phyloP scores from a whole-genome alignment of 2,329 filamentous ascomycete species.

The Alternaria alternata region DNA sequence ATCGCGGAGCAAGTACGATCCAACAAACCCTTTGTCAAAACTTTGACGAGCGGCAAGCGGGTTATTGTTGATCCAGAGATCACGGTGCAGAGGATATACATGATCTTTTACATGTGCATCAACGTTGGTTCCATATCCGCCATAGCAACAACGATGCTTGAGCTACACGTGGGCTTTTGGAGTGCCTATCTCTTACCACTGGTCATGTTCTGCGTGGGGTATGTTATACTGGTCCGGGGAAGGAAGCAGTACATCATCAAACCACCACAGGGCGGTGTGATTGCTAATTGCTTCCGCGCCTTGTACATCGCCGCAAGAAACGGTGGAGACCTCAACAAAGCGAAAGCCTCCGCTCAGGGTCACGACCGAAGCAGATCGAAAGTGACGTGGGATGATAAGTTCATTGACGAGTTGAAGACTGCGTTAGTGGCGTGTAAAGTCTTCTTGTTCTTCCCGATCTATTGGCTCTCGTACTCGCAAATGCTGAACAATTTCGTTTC shows the following conservation, averaged over 20 bases:
- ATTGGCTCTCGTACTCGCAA: slow-evolving; percentile 56
- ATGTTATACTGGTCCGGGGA: slow-evolving; percentile 57
- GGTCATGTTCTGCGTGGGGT: slow-evolving; percentile 70
- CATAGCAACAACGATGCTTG: slow-evolving; percentile 74
- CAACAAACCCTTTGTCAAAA: slow-evolving; percentile 53
- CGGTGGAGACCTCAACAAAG: slow-evolving; percentile 63
- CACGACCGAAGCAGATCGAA: slow-evolving; percentile 52
- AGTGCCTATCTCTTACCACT: slow-evolving; percentile 70
- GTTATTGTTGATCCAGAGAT: slow-evolving; percentile 57
- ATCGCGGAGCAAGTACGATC: slow-evolving; percentile 59
- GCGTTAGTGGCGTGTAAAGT: slow-evolving; percentile 73
- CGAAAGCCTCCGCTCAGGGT: slow-evolving; percentile 66
- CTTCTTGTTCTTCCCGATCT: slow-evolving; percentile 62
- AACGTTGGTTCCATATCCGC: slow-evolving; percentile 75
- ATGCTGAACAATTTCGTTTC: slow-evolving; percentile 60
- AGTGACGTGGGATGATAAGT: slow-evolving; percentile 71
- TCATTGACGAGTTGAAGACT: slow-evolving; percentile 76
- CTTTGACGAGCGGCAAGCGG: slow-evolving; percentile 48
- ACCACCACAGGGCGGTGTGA: slow-evolving; percentile 49
- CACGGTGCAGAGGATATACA: slow-evolving; percentile 58
- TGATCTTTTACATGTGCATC: slow-evolving; percentile 76
- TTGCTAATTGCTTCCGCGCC: slow-evolving; percentile 62
- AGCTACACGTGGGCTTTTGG: slow-evolving; percentile 75
- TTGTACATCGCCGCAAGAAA: slow-evolving; percentile 65
- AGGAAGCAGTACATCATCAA: slow-evolving; percentile 48